These are phyloP conservation scores for Pythium phragmitis DNA, from an alignment of 352 stramenopile species.

Conservation along the genomic window DNA sequence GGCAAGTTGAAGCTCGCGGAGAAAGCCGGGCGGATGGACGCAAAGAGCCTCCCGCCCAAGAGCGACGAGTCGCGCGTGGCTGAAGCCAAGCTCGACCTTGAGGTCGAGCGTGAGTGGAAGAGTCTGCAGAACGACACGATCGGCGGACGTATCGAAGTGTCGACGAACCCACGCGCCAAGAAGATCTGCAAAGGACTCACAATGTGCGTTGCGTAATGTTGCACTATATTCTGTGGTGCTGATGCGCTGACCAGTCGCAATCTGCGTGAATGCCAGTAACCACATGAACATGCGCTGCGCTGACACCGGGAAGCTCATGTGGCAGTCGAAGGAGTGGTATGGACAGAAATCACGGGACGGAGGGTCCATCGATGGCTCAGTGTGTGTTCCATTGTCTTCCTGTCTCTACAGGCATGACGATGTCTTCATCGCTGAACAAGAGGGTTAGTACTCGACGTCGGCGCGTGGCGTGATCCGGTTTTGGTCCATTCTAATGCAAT, in stretches of 20 bases:
- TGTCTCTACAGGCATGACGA: slow-evolving; percentile 47
- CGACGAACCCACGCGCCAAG: slow-evolving; percentile 59
- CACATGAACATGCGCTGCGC: slow-evolving; percentile 89
- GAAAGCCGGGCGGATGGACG: slow-evolving; percentile 47
- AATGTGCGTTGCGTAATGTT: slow-evolving; percentile 41
- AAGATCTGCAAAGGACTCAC: slow-evolving; percentile 71
- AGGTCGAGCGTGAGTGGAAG: slow-evolving; percentile 86
- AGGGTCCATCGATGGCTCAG: background rate
- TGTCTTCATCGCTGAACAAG: slow-evolving; percentile 68
- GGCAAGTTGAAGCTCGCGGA: slow-evolving; percentile 62
- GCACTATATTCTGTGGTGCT: background rate
- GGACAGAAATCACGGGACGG: background rate
- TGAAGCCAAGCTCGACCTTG: slow-evolving; percentile 76
- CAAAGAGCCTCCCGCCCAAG: slow-evolving; percentile 45
- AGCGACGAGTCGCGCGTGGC: slow-evolving; percentile 48
- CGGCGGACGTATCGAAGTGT: slow-evolving; percentile 64
- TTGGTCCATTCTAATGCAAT: background rate
- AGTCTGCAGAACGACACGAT: slow-evolving; percentile 57
- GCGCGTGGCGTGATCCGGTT: background rate
- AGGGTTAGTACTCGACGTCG: slow-evolving; percentile 35
- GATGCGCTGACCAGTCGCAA: background rate
- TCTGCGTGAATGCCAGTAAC: slow-evolving; percentile 42
- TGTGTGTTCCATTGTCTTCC: background rate
- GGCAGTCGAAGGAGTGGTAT: slow-evolving; percentile 81
- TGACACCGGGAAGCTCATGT: slow-evolving; percentile 78